Evolutionary conservation across 1,139 yeast species (phyloP), one percentile per base, ranked within the genome.

Genomic region (Pichia sp.): DNA sequence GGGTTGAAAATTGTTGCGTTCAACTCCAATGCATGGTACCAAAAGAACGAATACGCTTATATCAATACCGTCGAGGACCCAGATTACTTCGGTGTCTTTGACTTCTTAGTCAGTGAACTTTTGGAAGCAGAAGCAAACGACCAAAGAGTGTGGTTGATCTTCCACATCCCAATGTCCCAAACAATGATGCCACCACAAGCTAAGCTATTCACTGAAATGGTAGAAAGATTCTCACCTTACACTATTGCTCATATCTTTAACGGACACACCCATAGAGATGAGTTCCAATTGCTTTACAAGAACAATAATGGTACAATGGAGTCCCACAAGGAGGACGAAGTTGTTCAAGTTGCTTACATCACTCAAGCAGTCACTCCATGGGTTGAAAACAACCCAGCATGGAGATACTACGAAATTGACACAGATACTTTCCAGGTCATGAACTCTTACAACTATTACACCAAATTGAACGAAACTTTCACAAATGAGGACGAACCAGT

Each of bases 231-330:
- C 53, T 72, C 82, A 27, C 85, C 85, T 18, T 71, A 68, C 48
- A 75, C 82, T 10, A 75, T 80, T 55, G 82, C 86, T 10, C 78
- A 71, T 35, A 63, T 77, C 14, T 80, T 80, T 60, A 77, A 69
- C 52, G 88, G 86, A 18, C 87, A 80, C 52, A 79, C 85, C 9
- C 88, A 80, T 51, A 62, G 64, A 47, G 88, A 80, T 56, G 81
- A 78, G 55, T 78, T 77, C 60, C 68, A 72, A 34, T 63, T 80
- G 9, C 56, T 75, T 35, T 77, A 77, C 5, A 22, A 32, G 13
- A 40, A 40, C 26, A 42, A 37, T 19, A 47, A 47, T 22, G 35
- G 43, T 30, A 42, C 44, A 27, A 10, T 27, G 4, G 38, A 28
- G 22, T 51, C 63, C 20, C 60, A 62, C 37, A 61, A 64, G 12